These are phyloP conservation scores for Perkinsus chesapeaki DNA, from an alignment of 169 alveolate species.

Conservation along the genomic window DNA sequence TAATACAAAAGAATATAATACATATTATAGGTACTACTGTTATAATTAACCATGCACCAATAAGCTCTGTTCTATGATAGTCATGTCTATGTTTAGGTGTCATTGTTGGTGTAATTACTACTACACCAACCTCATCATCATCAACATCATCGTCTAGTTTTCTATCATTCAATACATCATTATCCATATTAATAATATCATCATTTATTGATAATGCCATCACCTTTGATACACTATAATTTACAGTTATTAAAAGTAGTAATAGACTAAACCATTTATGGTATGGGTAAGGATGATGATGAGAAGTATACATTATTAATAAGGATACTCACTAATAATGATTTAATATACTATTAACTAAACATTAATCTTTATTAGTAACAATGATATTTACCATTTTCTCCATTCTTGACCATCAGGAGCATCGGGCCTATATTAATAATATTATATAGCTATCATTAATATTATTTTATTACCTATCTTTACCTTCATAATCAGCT, in stretches of 20 bases:
- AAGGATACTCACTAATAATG: no score
- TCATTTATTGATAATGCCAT: no score
- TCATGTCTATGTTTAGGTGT: background rate
- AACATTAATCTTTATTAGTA: no score
- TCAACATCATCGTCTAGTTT: no score
- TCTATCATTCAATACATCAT: no score
- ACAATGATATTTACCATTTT: constrained; percentile 26
- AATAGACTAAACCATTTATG: no score
- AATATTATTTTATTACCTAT: constrained; percentile 39
- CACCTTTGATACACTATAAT: no score
- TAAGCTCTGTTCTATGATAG: background rate
- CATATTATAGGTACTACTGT: background rate
- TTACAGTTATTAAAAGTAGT: no score
- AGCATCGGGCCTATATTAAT: constrained; percentile 40
- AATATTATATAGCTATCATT: background rate
- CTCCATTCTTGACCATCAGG: constrained; percentile 64
- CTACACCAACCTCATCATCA: background rate
- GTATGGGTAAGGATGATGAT: no score
- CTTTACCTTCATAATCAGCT: constrained; percentile 78
- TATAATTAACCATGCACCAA: background rate
- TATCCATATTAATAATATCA: no score
- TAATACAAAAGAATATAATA: background rate
- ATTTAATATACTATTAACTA: no score
- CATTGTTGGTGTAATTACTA: background rate
- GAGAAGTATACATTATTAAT: no score